Evolutionary conservation across 345 rosid genomes (phyloP), one percentile per base, ranked within the genome.

Genomic region (Noccaea caerulescens): DNA sequence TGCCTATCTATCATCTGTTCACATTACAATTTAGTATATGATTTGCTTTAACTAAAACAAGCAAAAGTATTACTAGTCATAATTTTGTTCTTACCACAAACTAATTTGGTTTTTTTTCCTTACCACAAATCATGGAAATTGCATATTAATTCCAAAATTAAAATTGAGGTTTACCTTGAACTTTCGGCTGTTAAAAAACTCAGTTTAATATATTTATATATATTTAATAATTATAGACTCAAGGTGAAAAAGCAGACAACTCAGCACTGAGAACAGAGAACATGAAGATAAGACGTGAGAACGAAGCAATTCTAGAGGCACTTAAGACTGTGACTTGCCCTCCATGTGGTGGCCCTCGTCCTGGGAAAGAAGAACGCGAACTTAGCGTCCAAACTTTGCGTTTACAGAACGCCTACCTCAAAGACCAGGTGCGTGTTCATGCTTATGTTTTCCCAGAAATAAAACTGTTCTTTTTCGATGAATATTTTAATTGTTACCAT

Each of bases 321-420:
- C 44, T 93, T 14, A 84, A 80, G 47, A 85, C 76, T 27, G 87
- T 82, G 52, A 64, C 80, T 10, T 90, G 98, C 58, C 87, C 85
- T 32, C 62, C 85, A 51, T 93, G 97, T 44, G 90, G 93, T 9
- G 95, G 95, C 18, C 88, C 90, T 3, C 86, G 82, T 4, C 68
- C 66, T 10, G 89, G 80, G 0, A 80, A 54, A 51, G 87, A 84
- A 71, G 84, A 81, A 41, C 74, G 83, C 6, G 63, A 72, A 41
- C 80, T 3, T 2, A 51, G 65, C 39, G 55, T 84, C 51, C 74
- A 80, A n/a, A 70, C 69, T 23, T 62, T 92, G 60, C 90, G 66
- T 39, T 23, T 53, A 14, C 82, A 89, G 32, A 88, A 92, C 27
- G 72, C 67, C n/a, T 66, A 32, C 2, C 66, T 92, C 32, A 89